Evolutionary conservation across 257 asterid genomes (phyloP).

Genomic region (Salvia splendens): DNA sequence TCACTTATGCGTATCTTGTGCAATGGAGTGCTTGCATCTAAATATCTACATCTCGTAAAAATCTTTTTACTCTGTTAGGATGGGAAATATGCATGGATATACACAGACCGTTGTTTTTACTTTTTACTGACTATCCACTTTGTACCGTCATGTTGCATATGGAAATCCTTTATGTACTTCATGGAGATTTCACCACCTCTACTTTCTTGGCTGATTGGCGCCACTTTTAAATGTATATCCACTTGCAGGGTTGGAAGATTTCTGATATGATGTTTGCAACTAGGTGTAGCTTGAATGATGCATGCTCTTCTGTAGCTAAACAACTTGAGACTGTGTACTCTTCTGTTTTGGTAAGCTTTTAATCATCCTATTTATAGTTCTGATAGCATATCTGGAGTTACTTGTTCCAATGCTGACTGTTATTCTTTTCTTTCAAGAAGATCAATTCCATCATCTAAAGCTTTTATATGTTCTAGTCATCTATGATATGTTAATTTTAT

Average conservation of each 20-base stretch:
- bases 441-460: not conserved
- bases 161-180: not conserved
- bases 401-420: not conserved
- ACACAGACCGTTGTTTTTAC: not conserved
- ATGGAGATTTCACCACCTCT: not conserved
- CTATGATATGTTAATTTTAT: too few relatives aligned
- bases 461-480: conserved; percentile 9
- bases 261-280: conserved; percentile 95
- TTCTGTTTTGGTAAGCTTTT: conserved; percentile 61
- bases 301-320: conserved; percentile 71
- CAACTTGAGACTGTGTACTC: conserved; percentile 79
- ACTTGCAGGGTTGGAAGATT: conserved; percentile 84
- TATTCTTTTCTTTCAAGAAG: not conserved
- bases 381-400: conserved; percentile 17
- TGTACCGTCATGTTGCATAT: conserved; percentile 1
- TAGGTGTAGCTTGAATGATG: conserved; percentile 82
- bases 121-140: not conserved
- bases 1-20: not conserved
- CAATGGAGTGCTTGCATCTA: not conserved
- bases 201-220: conserved; percentile 19
- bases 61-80: conserved; percentile 11
- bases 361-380: conserved; percentile 19
- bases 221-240: conserved; percentile 21
- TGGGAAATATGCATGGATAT: not conserved
- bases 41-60: not conserved